phyloP scores from a whole-genome alignment of 2,329 filamentous ascomycete species.

The Aureobasidium sp. region DNA sequence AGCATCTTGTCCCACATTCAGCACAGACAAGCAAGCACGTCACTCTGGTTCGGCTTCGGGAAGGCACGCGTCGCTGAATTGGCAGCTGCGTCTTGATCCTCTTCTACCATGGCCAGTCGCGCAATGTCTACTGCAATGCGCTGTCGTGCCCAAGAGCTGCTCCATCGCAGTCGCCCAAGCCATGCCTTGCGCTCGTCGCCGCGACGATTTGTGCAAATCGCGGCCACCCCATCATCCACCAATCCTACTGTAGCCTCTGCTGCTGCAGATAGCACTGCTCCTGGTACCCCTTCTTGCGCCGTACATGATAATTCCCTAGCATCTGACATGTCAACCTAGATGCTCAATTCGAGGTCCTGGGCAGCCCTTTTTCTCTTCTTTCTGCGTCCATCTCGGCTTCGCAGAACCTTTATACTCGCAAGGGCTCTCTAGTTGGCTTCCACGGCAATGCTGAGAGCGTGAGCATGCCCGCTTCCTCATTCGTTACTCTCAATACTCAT shows the following conservation, averaged over 20 bases:
- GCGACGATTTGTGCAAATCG: slow-evolving; percentile 39
- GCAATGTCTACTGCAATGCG: slow-evolving; percentile 23
- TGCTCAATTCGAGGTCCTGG: slow-evolving; percentile 89
- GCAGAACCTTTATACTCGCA: slow-evolving; percentile 84
- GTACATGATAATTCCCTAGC: no score
- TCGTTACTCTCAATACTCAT: not conserved
- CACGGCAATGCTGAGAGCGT: slow-evolving; percentile 89
- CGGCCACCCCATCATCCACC: slow-evolving; percentile 36
- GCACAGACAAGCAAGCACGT: slow-evolving; percentile 4
- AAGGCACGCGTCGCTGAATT: not conserved
- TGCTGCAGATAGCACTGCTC: slow-evolving; percentile 11
- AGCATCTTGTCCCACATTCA: not conserved
- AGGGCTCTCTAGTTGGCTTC: slow-evolving; percentile 83
- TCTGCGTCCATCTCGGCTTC: slow-evolving; percentile 90
- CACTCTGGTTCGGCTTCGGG: not conserved
- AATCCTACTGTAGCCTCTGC: slow-evolving; percentile 26
- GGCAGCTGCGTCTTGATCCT: not conserved
- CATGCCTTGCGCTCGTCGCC: not conserved
- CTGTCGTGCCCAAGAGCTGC: slow-evolving; percentile 20
- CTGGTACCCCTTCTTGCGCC: not conserved
- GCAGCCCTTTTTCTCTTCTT: slow-evolving; percentile 84
- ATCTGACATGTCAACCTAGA: slow-evolving; percentile 47
- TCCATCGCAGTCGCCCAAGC: slow-evolving; percentile 19
- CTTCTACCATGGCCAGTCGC: not conserved
- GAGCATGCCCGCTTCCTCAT: not conserved